Base-by-base conservation (phyloP, 176 grass and related monocot species). In the Zoysia pacifica region DNA sequence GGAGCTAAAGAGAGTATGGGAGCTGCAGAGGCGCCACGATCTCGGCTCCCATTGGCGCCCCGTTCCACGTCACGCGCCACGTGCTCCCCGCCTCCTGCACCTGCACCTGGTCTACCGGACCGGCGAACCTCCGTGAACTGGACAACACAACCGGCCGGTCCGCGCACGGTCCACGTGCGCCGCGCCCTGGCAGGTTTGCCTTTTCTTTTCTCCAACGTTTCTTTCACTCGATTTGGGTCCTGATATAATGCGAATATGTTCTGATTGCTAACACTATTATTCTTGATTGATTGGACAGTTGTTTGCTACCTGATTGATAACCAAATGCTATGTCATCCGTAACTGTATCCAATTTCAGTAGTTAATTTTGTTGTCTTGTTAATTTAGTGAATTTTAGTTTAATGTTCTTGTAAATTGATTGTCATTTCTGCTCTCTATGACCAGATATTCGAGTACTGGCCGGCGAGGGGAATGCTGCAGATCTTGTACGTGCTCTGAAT, bases 361-460 rank as follows among this genome's bases (percentile, higher is more conserved):
- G 46, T 68, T 35, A 36, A 69, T 79, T 56, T 28, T 28, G 28
- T 28, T 28, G 28, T 28, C 28, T 28, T 28, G 28, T 28, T 28
- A 28, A 28, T 28, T 28, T n/a, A 39, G 1, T 62, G 59, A 62
- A 35, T 28, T 28, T 28, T 28, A 28, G 28, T 28, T 28, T 28
- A 28, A 28, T 28, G 28, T 28, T 28, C 28, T 28, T 28, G 28
- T 28, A 28, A 28, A 28, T 28, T 28, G 28, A 28, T 28, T 28
- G 28, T 28, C 28, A 61, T 4, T 36, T 35, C 9, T 80, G 18
- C 9, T 61, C 75, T 68, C 45, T 68, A 19, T 50, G 5, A 56
- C 15, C 60, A 98, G 96, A 65, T 98, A 87, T 81, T 98, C 8
- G 96, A 94, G 44, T 94, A 91, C 72, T 98, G 90, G 96, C 85